A percentile compares a stretch with the other conserved stretches of the same genome.
These are phyloP conservation scores for Luvunga scandens DNA, from an alignment of 345 rosid genomes.

Conservation along the genomic window DNA sequence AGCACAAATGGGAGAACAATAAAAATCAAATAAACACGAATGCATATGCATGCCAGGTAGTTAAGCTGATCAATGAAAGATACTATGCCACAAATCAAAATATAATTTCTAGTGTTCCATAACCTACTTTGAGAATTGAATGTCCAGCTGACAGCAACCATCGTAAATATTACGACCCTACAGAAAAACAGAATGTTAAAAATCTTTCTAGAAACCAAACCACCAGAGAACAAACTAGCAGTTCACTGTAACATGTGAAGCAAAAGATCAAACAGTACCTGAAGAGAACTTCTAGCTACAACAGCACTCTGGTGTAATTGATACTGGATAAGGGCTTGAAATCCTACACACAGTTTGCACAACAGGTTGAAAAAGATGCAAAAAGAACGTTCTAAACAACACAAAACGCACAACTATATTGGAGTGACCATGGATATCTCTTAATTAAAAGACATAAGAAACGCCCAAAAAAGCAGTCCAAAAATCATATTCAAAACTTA, in stretches of 20 bases:
- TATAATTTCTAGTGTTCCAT: conserved; percentile 5
- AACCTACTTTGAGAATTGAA: conserved; percentile 93
- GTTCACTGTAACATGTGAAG: not conserved
- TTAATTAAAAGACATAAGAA: not conserved
- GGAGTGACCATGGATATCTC: conserved; percentile 9
- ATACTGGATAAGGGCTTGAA: conserved; percentile 95
- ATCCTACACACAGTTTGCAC: conserved; percentile 50
- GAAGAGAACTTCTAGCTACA: conserved; percentile 82
- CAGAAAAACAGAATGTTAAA: conserved; percentile 15
- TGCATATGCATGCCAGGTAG: not conserved
- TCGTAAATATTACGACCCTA: conserved; percentile 98
- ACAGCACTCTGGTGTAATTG: conserved; percentile 74
- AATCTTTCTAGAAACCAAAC: conserved; percentile 13
- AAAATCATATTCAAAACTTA: not conserved
- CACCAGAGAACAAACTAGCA: not conserved
- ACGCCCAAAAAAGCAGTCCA: conserved; percentile 8
- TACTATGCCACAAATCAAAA: conserved; percentile 3
- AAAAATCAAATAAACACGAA: not conserved
- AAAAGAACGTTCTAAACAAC: conserved; percentile 3
- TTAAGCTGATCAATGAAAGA: not conserved
- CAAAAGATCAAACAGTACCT: conserved; percentile 39
- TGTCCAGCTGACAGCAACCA: conserved; percentile 97
- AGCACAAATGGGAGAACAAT: not conserved
- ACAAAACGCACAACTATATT: not conserved
- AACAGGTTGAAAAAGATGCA: conserved; percentile 6